A percentile compares a stretch with the other conserved stretches of the same genome.
phyloP scores from a whole-genome alignment of 805 yeast species.

The Myxozyma mucilagina region DNA sequence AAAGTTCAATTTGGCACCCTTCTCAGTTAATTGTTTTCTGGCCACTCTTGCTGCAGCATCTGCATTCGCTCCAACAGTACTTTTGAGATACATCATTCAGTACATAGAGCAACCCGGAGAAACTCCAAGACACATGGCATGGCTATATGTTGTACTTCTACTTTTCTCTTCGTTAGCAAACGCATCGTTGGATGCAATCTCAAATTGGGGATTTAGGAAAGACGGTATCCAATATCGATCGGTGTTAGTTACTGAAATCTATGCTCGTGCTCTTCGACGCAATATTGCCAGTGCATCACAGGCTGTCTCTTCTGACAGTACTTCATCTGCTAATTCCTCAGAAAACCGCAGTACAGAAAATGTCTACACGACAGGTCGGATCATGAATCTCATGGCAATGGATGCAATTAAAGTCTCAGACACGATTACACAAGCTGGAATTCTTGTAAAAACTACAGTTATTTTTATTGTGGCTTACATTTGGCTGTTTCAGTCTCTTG shows the following conservation, averaged over 20 bases:
- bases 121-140: slow-evolving; percentile 49
- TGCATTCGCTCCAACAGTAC: slow-evolving; percentile 69
- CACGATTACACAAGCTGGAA: background rate
- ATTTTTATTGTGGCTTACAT: slow-evolving; percentile 1
- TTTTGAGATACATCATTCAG: slow-evolving; percentile 74
- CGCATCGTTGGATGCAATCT: slow-evolving; percentile 67
- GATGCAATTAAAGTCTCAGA: slow-evolving; percentile 13
- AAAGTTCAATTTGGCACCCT: slow-evolving; percentile 59
- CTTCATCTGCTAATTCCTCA: slow-evolving; percentile 50
- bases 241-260: slow-evolving; percentile 82
- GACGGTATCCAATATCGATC: slow-evolving; percentile 88
- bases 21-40: slow-evolving; percentile 52
- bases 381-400: slow-evolving; percentile 66
- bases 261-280: slow-evolving; percentile 86
- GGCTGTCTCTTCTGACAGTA: slow-evolving; percentile 49
- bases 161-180: slow-evolving; percentile 45
- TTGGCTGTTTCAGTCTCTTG: slow-evolving; percentile 5
- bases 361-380: slow-evolving; percentile 3
- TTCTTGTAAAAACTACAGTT: slow-evolving; percentile 42
- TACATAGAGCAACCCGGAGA: slow-evolving; percentile 71
- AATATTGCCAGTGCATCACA: slow-evolving; percentile 49
- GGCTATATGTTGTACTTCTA: slow-evolving; percentile 84
- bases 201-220: slow-evolving; percentile 84
- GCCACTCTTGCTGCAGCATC: slow-evolving; percentile 66
- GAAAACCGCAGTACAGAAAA: slow-evolving; percentile 49